Percentiles rank a stretch among this genome's conserved stretches.
Conservation (phyloP, 2,329 filamentous ascomycete genomes). For the Lasiodiplodia gonubiensis region DNA sequence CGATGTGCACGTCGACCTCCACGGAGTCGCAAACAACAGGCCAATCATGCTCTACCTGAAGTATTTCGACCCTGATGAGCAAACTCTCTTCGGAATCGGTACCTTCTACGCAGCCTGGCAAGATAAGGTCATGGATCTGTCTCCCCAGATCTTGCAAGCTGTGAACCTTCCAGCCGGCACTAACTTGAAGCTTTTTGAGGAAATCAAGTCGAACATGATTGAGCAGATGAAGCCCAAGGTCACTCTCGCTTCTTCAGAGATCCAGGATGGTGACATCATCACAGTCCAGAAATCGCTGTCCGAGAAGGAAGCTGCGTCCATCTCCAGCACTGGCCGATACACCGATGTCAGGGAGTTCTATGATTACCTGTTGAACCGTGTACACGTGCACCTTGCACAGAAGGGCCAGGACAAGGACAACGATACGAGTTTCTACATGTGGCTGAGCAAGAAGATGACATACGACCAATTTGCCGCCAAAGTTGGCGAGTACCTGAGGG, state of each 20-base stretch:
- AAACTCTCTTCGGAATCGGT: conserved; percentile 76
- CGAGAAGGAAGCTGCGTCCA: conserved; percentile 51
- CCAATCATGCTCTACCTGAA: conserved; percentile 89
- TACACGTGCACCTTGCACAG: conserved; percentile 78
- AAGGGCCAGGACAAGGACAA: conserved; percentile 60
- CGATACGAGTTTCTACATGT: conserved; percentile 73
- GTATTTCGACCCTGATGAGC: conserved; percentile 80
- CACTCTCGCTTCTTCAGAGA: conserved; percentile 86
- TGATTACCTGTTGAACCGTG: conserved; percentile 87
- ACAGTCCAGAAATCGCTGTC: conserved; percentile 78
- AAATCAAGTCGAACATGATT: conserved; percentile 98
- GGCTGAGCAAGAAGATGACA: conserved; percentile 83
- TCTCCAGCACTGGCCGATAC: conserved; percentile 53
- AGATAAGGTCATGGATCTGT: conserved; percentile 85
- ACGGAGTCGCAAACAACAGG: conserved; percentile 58
- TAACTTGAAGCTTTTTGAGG: conserved; percentile 80
- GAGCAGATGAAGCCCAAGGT: conserved; percentile 91
- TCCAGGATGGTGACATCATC: conserved; percentile 96
- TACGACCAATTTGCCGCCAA: conserved; percentile 88
- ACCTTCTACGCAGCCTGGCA: conserved; percentile 87
- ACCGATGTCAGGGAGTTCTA: conserved; percentile 84
- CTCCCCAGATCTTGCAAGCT: conserved; percentile 75
- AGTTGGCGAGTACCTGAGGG: conserved; percentile 76
- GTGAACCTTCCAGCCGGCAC: conserved; percentile 87
- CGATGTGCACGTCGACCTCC: conserved; percentile 63